Base-by-base conservation (phyloP, 495 filamentous ascomycete genomes). In the Bacidia rubella region DNA sequence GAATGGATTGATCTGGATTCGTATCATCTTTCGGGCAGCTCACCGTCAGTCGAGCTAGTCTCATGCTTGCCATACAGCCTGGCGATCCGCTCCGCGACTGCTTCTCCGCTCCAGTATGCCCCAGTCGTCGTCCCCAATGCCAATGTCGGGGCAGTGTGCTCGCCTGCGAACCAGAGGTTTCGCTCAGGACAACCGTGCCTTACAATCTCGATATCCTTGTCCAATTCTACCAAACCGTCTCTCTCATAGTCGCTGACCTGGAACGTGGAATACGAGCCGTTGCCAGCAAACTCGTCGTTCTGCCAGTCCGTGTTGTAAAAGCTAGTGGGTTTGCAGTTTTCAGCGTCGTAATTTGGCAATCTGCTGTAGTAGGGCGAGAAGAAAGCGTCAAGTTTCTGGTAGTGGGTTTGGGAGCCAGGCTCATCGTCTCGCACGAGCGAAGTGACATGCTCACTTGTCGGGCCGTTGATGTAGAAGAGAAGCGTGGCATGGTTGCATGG, bases 191-290 rank as follows among this genome's bases (percentile, higher is more conserved):
- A 67, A 0, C 89, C 90, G 2, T 75, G 67, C 26, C 89, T 71
- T 70, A 95, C 77, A 1, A 73, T 67, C 62, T 83, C 74, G 32
- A 96, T 80, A 59, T 95, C 90, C 47, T 55, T 58, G 54, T 75
- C 71, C 19, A 60, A 19, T 11, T 58, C 41, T 5, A 70, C 62
- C n/a, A 50, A 26, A 4, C 47, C 47, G 42, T 82, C 81, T 0
- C 79, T 88, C n/a, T 79, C 70, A 54, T 77, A 62, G 19, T 93
- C 60, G 0, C 87, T 90, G 29, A 83, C 70, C 63, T 86, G 87
- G 69, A 96, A 95, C 50, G 94, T 98, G 25, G 72, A 76, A 62
- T 98, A 98, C 38, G 82, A 87, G n/a, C 90, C 92, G 59, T 86
- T 78, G 1, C 92, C 90, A 0, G 90, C 87, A 32, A 87, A 77